phyloP scores from a whole-genome alignment of 75 land plant species.

The Selaginella moellendorffii region DNA sequence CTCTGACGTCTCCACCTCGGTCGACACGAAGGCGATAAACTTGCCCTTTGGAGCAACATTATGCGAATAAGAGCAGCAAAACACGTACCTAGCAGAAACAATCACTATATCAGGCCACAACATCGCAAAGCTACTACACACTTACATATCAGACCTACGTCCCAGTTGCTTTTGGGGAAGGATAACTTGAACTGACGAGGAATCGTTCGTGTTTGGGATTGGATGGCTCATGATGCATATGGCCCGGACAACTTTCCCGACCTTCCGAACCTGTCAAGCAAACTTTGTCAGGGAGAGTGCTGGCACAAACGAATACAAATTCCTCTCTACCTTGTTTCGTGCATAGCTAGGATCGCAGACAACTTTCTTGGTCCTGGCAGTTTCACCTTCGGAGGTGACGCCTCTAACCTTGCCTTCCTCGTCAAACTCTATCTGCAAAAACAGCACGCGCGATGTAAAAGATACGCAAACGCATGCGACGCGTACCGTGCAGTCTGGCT shows the following conservation, averaged over 20 bases:
- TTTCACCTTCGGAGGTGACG: slow-evolving; percentile 92
- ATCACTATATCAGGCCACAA: too few species aligned
- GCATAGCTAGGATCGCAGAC: slow-evolving; percentile 90
- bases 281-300: too few species aligned
- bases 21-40: slow-evolving; percentile 81
- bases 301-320: too few species aligned
- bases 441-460: too few species aligned
- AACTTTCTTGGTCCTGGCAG: slow-evolving; percentile 74
- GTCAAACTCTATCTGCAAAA: slow-evolving; percentile 79
- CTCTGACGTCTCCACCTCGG: slow-evolving; percentile 59
- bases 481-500: slow-evolving; percentile 8
- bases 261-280: slow-evolving; percentile 42
- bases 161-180: slow-evolving; percentile 83
- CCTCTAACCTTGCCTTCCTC: slow-evolving; percentile 62
- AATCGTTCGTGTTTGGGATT: slow-evolving; percentile 70
- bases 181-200: slow-evolving; percentile 69
- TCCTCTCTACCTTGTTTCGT: slow-evolving; percentile 59
- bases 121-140: neutral
- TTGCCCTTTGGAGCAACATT: slow-evolving; percentile 84
- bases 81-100: slow-evolving; percentile 56
- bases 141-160: slow-evolving; percentile 70
- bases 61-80: slow-evolving; percentile 75
- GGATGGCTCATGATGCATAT: slow-evolving; percentile 83
- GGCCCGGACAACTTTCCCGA: slow-evolving; percentile 79
- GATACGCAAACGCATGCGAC: too few species aligned